Evolutionary conservation across 169 alveolate species (phyloP), one percentile per base, ranked within the genome.

Genomic region (Plasmodium inui): DNA sequence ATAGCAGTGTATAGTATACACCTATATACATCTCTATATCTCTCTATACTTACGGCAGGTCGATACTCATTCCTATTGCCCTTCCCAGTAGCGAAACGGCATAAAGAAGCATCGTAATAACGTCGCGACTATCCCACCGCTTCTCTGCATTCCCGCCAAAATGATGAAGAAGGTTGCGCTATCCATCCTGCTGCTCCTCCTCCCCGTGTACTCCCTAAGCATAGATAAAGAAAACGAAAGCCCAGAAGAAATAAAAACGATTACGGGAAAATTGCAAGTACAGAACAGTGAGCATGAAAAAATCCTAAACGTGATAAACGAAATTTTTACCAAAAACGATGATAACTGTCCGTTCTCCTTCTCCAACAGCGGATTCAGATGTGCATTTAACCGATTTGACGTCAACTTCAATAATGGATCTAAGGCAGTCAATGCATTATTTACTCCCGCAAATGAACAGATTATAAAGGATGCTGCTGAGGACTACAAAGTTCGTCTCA

Each of bases 311-410:
- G 6, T 78, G 3, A 74, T 86, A 4, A 86, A 86, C 67, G 85
- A 6, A 10, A 79, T 74, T 22, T 86, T 74, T 9, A 12, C 78
- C 9, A 76, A 85, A 1, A 46, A 28, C 3, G 82, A 73, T 5
- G 93, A 85, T 0, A 46, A 37, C 14, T 84, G 19, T 22, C 17
- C 12, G 9, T 86, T 76, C 3, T 50, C 85, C 1, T 8, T 74
- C 19, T 30, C 78, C 12, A 74, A 26, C 1, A 78, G 37, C 9
- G 93, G 80, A 50, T 37, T 32, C 22, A 74, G n/a, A 55, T 86
- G 93, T 34, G 37, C 79, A 10, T 28, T 86, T n/a, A 86, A 14
- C 22, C 74, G 74, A 30, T 74, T 86, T 8, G 93, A 86, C 44
- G 71, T 86, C 9, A 34, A 19, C 0, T 22, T 86, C 67, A 34